These are phyloP conservation scores for Flaveria ramosissima DNA, from an alignment of 129 eudicot genomes.

Conservation along the genomic window DNA sequence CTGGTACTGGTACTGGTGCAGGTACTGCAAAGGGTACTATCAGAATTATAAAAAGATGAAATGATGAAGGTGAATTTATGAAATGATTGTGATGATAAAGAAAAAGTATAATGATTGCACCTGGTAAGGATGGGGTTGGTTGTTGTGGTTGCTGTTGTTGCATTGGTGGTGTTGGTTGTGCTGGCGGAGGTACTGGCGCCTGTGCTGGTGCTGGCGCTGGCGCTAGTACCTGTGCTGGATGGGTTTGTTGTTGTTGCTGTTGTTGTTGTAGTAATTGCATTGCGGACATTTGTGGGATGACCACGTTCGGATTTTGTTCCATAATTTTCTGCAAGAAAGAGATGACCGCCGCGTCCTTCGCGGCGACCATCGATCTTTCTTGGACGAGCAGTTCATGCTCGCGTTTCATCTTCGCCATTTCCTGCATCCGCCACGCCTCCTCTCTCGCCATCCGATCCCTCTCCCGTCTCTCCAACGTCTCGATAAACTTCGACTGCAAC, in stretches of 20 bases:
- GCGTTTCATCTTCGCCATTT: constrained; percentile 68
- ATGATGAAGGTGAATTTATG: background rate
- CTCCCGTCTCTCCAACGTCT: constrained; percentile 74
- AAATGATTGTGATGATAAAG: background rate
- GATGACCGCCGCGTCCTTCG: constrained; percentile 77
- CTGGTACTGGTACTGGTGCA: constrained; percentile 2
- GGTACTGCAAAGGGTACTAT: constrained; percentile 11
- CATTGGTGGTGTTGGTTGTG: constrained; percentile 18
- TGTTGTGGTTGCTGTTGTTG: constrained; percentile 16
- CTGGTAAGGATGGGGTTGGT: constrained; percentile 22
- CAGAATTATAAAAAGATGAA: background rate
- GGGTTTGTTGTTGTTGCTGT: constrained; percentile 30
- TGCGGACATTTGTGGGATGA: constrained; percentile 30
- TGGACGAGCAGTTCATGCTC: constrained; percentile 73
- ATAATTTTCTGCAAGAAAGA: constrained; percentile 67
- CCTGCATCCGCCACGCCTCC: constrained; percentile 83
- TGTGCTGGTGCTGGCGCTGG: background rate
- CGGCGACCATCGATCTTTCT: constrained; percentile 81
- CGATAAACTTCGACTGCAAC: constrained; percentile 66
- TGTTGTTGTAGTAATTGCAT: constrained; percentile 40
- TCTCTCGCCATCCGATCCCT: constrained; percentile 65
- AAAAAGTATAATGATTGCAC: constrained; percentile 23
- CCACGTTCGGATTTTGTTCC: constrained; percentile 40
- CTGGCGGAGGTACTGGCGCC: background rate
- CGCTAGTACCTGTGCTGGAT: background rate